Conservation (phyloP, 176 grass and related monocot species). For the Aegilops tauschii region DNA sequence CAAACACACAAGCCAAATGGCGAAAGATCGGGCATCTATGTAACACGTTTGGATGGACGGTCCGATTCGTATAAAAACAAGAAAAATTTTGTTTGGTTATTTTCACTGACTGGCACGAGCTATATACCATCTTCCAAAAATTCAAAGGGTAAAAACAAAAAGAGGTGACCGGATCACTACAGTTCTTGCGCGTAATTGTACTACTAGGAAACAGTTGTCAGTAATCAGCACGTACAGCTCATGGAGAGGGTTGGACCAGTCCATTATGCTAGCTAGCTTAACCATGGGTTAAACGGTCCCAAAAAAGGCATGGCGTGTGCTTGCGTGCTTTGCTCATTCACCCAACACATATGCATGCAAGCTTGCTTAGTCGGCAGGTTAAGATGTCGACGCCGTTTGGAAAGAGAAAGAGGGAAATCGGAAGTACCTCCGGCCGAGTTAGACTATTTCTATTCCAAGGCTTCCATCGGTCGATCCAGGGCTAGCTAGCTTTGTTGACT, state of each 20-base stretch:
- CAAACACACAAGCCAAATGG: background rate
- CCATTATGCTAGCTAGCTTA: background rate
- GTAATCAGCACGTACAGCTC: background rate
- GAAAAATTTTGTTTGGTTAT: too few relatives aligned
- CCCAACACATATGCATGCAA: conserved; percentile 28
- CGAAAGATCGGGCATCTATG: background rate
- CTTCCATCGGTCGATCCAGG: too few relatives aligned
- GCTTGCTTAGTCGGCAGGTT: background rate
- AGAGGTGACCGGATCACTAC: too few relatives aligned
- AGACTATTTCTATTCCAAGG: too few relatives aligned
- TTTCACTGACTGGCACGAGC: background rate
- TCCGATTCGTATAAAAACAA: background rate
- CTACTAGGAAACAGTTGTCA: background rate
- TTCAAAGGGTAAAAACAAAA: background rate
- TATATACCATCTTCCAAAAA: background rate
- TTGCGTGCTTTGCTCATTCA: background rate
- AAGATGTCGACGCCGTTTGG: background rate
- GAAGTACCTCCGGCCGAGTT: background rate
- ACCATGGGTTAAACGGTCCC: conserved; percentile 35
- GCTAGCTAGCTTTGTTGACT: too few relatives aligned
- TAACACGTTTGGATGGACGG: background rate
- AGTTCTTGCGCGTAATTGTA: too few relatives aligned
- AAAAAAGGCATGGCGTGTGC: background rate
- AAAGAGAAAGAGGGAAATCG: background rate
- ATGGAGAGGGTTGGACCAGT: conserved; percentile 25